Evolutionary conservation across 306 rosid genomes (phyloP), one percentile per base, ranked within the genome.

Genomic region (Vigna trinervia): DNA sequence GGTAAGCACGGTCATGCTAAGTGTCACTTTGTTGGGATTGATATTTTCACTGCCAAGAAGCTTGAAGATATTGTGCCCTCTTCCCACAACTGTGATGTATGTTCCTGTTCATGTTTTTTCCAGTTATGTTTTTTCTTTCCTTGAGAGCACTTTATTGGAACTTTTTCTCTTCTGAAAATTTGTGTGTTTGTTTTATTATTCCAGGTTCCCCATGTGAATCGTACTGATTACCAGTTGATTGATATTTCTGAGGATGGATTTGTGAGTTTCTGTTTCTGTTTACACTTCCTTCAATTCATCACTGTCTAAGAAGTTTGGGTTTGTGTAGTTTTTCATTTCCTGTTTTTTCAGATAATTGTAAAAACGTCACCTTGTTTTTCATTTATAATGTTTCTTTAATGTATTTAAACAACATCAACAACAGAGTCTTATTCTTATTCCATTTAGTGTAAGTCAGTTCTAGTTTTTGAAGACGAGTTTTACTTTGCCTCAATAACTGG

Each of bases 11-110:
- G 86, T 36, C 86, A 82, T 58, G 86, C 86, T 12, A 82, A 82
- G 83, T 89, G 93, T 50, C 93, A 89, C 82, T 89, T 89, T 75
- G 93, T 89, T 68, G 93, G 57, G 23, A 89, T 89, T 82, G 93
- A 89, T 74, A 85, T 89, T 23, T 89, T 89, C 81, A 87, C 80
- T 34, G 83, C 78, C 81, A 90, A 90, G 82, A 90, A 90, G 79
- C 86, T 86, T 53, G 92, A 90, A 57, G 94, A 90, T 83, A 90
- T 90, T 53, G 92, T 90, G 26, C 92, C 94, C n/a, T 90, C 94
- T 69, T 90, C 94, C 63, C 92, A 90, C 82, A 90, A 90, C 63
- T 90, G 94, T 84, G 94, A 90, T 74, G 94, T 90, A 78, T 56
- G 84, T 19, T n/a, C 45, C 69, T 36, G 7, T 8, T 41, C 11